Evolutionary conservation across 2,329 filamentous ascomycete genomes (phyloP), one percentile per base, ranked within the genome.

Genomic region (Claviceps spartinae): DNA sequence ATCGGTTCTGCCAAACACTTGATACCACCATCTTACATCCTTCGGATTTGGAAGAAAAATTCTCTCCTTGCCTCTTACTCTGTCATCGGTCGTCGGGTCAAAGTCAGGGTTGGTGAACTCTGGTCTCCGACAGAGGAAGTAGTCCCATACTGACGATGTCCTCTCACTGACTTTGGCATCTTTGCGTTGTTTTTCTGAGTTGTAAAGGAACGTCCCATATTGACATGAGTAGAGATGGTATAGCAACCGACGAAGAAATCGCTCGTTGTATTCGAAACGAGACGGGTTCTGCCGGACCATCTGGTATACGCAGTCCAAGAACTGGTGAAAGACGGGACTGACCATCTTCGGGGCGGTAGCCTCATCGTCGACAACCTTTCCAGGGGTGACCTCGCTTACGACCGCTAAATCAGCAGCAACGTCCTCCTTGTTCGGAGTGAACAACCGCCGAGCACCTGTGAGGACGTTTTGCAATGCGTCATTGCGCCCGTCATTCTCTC

Each of bases 181-280:
- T 16, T 80, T 72, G 3, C 93, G 83, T 61, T 95, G 86, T 62
- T 89, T 93, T 66, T 98, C 93, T 52, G 82, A 94, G 69, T 98
- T 96, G 68, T 87, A 95, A 5, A 98, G 75, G 65, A 98, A 98
- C 0, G 91, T 96, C 46, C 93, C 93, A 57, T 96, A 98, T 65
- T 98, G 93, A 58, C 90, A 95, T 0, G 91, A 91, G 64, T 97
- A 91, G 1, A 95, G 77, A 65, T 98, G 93, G 63, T 97, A 98
- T 1, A 97, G 74, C 3, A 98, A 73, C 20, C 93, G 82, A 26
- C 88, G 79, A 6, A 98, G 72, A 66, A 98, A 97, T 4, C 91
- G 82, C 65, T 97, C 93, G 59, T 95, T 97, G 69, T 89, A 98
- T 65, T 98, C 91, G 63, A 98, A 98, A 0, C 90, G 84, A 6